These are phyloP conservation scores for Collariella sp. DNA, from an alignment of 495 filamentous ascomycete species.

Conservation along the genomic window DNA sequence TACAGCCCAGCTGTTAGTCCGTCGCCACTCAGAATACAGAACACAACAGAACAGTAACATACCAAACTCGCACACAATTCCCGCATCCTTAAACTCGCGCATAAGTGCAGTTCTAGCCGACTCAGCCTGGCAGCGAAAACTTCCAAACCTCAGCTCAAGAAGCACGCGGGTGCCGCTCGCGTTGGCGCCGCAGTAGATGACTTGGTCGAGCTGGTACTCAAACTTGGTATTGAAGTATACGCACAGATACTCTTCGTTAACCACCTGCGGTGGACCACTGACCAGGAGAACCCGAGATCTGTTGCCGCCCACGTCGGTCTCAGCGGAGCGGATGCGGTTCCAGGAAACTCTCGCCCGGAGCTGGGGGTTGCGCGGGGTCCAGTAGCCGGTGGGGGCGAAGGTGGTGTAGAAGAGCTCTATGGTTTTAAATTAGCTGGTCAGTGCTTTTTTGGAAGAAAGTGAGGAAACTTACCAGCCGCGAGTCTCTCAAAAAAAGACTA, in stretches of 20 bases:
- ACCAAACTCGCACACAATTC: constrained; percentile 22
- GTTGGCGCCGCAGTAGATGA: constrained; percentile 1
- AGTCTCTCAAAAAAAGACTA: constrained; percentile 35
- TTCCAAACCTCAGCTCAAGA: constrained; percentile 36
- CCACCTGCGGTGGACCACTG: constrained; percentile 15
- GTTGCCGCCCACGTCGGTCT: constrained; percentile 12
- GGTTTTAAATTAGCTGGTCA: neutral
- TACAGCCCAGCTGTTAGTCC: neutral
- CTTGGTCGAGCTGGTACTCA: constrained; percentile 21
- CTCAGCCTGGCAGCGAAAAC: constrained; percentile 37
- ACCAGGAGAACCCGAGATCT: constrained; percentile 22
- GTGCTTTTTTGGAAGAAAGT: neutral
- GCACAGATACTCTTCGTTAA: constrained; percentile 14
- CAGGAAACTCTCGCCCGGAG: constrained; percentile 13
- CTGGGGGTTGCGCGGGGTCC: neutral
- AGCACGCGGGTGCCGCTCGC: constrained; percentile 2
- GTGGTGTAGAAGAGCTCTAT: constrained; percentile 17
- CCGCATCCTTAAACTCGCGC: constrained; percentile 23
- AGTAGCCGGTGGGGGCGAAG: neutral
- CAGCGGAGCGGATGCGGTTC: constrained; percentile 23
- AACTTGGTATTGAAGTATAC: constrained; percentile 19
- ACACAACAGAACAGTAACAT: neutral
- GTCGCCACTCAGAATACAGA: neutral
- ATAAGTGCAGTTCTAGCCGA: constrained; percentile 29
- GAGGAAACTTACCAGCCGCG: constrained; percentile 16